Conservation (phyloP, 805 yeast species). For the Hanseniaspora hatyaiensis region DNA sequence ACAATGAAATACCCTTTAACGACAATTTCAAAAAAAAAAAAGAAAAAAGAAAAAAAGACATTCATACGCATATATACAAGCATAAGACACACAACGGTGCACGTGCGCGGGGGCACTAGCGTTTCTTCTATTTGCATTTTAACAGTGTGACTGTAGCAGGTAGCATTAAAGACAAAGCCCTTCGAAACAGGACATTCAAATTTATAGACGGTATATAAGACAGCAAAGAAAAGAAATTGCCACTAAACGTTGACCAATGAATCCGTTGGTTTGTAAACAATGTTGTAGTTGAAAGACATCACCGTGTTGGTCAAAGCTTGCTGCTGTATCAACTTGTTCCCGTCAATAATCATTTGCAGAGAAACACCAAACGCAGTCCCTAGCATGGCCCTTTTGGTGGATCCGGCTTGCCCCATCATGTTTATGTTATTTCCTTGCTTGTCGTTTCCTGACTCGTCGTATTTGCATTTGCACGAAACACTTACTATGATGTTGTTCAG, state of each 20-base stretch:
- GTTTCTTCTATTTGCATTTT: too few species aligned
- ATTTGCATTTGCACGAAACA: conserved; percentile 49
- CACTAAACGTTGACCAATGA: conserved; percentile 25
- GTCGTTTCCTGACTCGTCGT: conserved; percentile 65
- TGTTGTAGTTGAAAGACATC: conserved; percentile 51
- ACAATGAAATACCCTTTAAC: neutral
- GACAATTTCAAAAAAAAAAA: neutral
- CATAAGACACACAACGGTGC: too few species aligned
- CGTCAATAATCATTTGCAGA: conserved; percentile 38
- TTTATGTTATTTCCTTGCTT: conserved; percentile 52
- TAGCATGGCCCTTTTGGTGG: conserved; percentile 42
- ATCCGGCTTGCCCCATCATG: conserved; percentile 17
- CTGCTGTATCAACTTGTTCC: conserved; percentile 40
- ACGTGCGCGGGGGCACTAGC: too few species aligned
- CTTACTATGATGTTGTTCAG: conserved; percentile 43
- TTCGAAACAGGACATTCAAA: too few species aligned
- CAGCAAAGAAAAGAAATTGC: neutral
- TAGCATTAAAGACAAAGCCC: too few species aligned
- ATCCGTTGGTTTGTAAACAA: conserved; percentile 52
- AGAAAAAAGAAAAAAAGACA: neutral
- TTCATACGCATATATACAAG: too few species aligned
- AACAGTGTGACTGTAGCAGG: too few species aligned
- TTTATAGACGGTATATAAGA: too few species aligned
- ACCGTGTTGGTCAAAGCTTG: conserved; percentile 33
- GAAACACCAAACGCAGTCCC: conserved; percentile 63